Evolutionary conservation across 805 yeast species (phyloP), one percentile per base, ranked within the genome.

Genomic region (Priceomyces medius): DNA sequence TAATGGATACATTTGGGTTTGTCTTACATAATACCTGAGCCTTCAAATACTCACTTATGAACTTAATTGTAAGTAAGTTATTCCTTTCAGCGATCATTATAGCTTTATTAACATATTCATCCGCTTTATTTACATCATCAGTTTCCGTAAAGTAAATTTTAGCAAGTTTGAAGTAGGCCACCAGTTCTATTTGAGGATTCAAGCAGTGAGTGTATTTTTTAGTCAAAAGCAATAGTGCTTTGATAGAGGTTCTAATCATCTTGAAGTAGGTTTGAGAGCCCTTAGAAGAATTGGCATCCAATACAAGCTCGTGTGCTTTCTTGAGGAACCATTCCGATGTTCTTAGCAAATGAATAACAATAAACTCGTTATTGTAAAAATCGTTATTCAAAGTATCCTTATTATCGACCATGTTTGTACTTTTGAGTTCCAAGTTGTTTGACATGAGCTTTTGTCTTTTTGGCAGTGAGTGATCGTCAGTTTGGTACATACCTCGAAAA

Each of bases 61-160:
- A 55, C 31, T 54, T 55, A 18, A 57, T 29, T 5, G 45, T 33
- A 3, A 46, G 20, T 5, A 58, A 44, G 26, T 61, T 48, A 44
- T 61, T 61, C 39, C 69, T 51, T 3, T 49, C 45, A 4, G 70
- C 52, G 3, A 68, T 42, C 0, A 56, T 35, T 1, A 64, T 51
- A 2, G 72, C 63, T 38, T 49, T 50, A 54, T 44, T 65, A 21
- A 49, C 63, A 57, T 55, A 66, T 8, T 63, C 65, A 12, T 71
- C 71, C 0, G 81, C 81, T 28, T 58, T 47, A 20, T 64, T 64
- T 13, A 58, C 46, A 45, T 68, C 66, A 2, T 55, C 56, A 0
- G 80, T 76, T 41, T 77, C 81, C 19, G 45, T 45, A 35, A 64
- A 61, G 38, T 68, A 61, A 3, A 74, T 36, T 9, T 51, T 51